These are phyloP conservation scores for Tetrapisispora taiwanensis DNA, from an alignment of 805 yeast species.

Conservation along the genomic window DNA sequence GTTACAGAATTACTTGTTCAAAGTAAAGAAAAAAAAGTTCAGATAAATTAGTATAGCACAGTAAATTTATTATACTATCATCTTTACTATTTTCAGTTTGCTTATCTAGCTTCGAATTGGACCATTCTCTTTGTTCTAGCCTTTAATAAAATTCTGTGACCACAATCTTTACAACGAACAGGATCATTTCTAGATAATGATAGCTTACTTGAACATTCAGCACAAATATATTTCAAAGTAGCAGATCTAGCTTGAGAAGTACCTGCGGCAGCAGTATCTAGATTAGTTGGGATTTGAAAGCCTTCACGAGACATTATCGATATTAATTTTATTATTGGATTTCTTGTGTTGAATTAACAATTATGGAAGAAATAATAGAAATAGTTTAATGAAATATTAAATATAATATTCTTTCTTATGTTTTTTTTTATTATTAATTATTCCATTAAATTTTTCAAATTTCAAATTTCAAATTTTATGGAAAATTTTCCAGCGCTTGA, in stretches of 20 bases:
- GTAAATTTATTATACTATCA: too few relatives aligned
- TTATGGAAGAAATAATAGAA: too few relatives aligned
- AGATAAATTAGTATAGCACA: too few relatives aligned
- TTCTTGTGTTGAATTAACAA: too few relatives aligned
- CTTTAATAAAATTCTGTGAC: conserved; percentile 93
- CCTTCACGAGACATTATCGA: conserved; percentile 64
- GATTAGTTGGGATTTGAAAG: conserved; percentile 69
- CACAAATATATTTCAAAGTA: conserved; percentile 90
- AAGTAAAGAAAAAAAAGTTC: too few relatives aligned
- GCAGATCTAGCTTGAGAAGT: conserved; percentile 56
- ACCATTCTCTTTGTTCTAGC: conserved; percentile 97
- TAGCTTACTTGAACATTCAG: conserved; percentile 87
- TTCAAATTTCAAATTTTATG: too few relatives aligned
- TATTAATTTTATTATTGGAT: not conserved
- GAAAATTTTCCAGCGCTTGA: too few relatives aligned
- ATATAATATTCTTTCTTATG: too few relatives aligned
- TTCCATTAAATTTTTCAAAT: too few relatives aligned
- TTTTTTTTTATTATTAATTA: not conserved
- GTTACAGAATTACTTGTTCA: too few relatives aligned
- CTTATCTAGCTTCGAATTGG: conserved; percentile 68
- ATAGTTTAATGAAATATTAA: too few relatives aligned
- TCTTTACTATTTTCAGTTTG: too few relatives aligned
- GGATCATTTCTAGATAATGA: conserved; percentile 89
- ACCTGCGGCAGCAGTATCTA: conserved; percentile 82
- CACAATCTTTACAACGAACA: conserved; percentile 96